Base-by-base conservation (phyloP, 208 protist genomes). In the Acanthamoeba royreba region DNA sequence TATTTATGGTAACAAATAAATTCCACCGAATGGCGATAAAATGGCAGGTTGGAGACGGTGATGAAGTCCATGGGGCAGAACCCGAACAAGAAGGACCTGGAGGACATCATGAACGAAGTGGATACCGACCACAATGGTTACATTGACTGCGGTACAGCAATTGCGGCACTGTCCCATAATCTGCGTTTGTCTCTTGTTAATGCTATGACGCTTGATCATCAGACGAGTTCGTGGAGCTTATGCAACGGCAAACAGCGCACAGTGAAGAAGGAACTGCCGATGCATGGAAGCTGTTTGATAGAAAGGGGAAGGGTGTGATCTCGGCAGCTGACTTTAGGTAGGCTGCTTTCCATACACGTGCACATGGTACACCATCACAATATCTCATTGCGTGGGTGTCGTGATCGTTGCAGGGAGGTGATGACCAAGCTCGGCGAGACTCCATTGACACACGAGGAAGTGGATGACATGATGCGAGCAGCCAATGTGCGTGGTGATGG, bases 91-190 rank as follows among this genome's bases (percentile, higher is more conserved):
- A 61, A 97, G 35, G 98, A 99, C 92, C 95, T 99, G 33, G 94
- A 98, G 85, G 96, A 97, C 53, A 99, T 99, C 97, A 98, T 99
- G 83, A 97, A 98, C 46, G 98, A 99, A 88, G 99, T 99, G 0
- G 99, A 99, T 97, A 95, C 99, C 25, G 99, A 99, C 93, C 98
- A 98, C 53, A 99, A 99, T 96, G 99, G 99, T 47, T 98, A 98
- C 33, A 99, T 99, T 85, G 99, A 99, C 94, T 99, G 72, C 19
- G 72, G 72, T 81, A 49, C 33, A 1, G n/a, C 52, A n/a, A n/a
- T n/a, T 17, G 52, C 25, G 69, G 25, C 33, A 1, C 47, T n/a
- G n/a, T n/a, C n/a, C n/a, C n/a, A 11, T 98, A n/a, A n/a, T n/a
- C n/a, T n/a, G n/a, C n/a, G n/a, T n/a, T n/a, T n/a, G n/a, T n/a